phyloP scores from a whole-genome alignment of 208 protist species.

The Eutreptiella sp. region DNA sequence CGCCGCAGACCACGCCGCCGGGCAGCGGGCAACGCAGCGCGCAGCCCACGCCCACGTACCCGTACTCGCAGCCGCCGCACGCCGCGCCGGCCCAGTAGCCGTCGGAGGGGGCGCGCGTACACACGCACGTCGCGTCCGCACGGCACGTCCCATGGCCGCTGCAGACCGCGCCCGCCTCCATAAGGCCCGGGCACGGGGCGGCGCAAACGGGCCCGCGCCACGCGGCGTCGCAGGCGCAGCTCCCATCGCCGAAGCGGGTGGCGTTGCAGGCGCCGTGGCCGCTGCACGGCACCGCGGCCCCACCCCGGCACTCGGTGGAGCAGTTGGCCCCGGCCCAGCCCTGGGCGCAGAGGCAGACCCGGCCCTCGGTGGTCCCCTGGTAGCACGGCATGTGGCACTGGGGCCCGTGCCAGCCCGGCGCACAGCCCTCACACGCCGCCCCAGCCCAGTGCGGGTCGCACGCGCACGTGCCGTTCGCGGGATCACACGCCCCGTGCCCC shows the following conservation, averaged over 20 bases:
- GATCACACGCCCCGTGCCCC: conserved; percentile 14
- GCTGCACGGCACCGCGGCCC: conserved; percentile 15
- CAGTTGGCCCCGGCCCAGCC: too few relatives aligned
- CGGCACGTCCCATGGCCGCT: conserved; percentile 1
- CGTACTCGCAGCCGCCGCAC: background rate
- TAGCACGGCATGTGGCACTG: conserved; percentile 22
- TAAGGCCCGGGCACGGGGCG: background rate
- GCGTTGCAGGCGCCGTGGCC: conserved; percentile 26
- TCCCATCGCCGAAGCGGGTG: background rate
- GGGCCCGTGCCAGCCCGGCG: conserved; percentile 5
- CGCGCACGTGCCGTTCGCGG: conserved; percentile 16
- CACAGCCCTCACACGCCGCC: conserved; percentile 17
- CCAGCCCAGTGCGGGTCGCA: conserved; percentile 7
- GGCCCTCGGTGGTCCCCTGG: conserved; percentile 13
- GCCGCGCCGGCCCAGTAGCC: background rate
- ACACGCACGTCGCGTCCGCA: background rate
- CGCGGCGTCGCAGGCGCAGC: conserved; percentile 3
- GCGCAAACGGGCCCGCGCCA: background rate
- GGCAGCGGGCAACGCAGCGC: background rate
- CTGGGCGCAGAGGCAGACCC: background rate
- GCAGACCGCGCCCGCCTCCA: background rate
- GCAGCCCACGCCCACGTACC: background rate
- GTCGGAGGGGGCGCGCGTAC: background rate
- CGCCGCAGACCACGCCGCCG: background rate
- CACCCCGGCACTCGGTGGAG: conserved; percentile 24